A percentile compares a stretch with the other conserved stretches of the same genome.
These are phyloP conservation scores for Mycena vitilis DNA, from an alignment of 768 basidiomycete genomes.

Conservation along the genomic window DNA sequence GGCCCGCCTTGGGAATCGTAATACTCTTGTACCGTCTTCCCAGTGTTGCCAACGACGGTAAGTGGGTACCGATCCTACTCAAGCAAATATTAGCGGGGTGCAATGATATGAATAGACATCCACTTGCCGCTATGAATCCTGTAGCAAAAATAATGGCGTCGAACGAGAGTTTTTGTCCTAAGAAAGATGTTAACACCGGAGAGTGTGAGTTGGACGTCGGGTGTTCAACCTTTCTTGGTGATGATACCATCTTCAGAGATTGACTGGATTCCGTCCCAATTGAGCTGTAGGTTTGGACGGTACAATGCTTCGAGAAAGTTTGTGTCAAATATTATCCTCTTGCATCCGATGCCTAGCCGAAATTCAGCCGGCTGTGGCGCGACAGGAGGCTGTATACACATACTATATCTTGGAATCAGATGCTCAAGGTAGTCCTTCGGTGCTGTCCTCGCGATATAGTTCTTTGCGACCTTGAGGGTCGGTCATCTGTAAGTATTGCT, in stretches of 20 bases:
- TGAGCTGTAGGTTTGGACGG: constrained; percentile 58
- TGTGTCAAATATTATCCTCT: constrained; percentile 63
- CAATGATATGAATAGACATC: neutral
- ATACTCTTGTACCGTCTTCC: constrained; percentile 52
- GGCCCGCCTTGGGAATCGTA: constrained; percentile 54
- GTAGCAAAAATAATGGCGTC: constrained; percentile 57
- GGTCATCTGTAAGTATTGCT: neutral
- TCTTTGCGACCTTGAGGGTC: constrained; percentile 34
- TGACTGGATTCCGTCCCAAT: constrained; percentile 53
- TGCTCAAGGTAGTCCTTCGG: constrained; percentile 58
- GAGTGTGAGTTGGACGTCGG: constrained; percentile 27
- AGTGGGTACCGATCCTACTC: constrained; percentile 51
- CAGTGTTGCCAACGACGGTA: constrained; percentile 42
- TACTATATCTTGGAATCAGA: constrained; percentile 64
- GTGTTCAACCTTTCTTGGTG: constrained; percentile 50
- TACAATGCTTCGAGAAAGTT: constrained; percentile 58
- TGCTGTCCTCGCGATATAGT: constrained; percentile 54
- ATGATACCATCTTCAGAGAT: constrained; percentile 56
- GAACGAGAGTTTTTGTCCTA: constrained; percentile 48
- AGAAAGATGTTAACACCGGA: constrained; percentile 15
- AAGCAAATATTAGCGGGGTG: neutral
- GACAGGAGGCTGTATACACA: constrained; percentile 16
- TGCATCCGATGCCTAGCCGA: constrained; percentile 60
- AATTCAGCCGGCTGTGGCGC: neutral
- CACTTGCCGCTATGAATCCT: constrained; percentile 47